Base-by-base conservation (phyloP, 805 yeast genomes). In the Tetrapisispora namnaoensis region DNA sequence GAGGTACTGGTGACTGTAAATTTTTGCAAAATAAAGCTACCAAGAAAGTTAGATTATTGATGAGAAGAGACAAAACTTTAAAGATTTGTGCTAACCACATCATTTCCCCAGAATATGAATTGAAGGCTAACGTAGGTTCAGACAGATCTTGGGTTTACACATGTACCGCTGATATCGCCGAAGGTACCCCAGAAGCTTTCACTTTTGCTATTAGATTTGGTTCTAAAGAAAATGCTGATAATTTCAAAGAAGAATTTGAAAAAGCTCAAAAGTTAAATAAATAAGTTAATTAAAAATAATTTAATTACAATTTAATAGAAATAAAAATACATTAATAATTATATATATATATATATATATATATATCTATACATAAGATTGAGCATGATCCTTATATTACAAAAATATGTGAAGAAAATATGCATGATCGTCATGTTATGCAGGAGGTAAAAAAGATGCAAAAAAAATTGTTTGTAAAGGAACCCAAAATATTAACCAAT, bases 1-100 rank as follows among this genome's bases (percentile, higher is more conserved):
- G 99, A 76, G 99, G 99, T 61, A 88, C 96, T 35, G 99, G 99
- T 64, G 99, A 93, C 65, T 96, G 89, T 61, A 88, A 93, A 72
- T 87, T 93, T 71, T 80, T 93, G 67, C 77, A 91, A 74, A 96
- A 91, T 75, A 89, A 88, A 70, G 72, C 72, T 53, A 74, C 87
- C 51, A 77, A 79, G 51, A 90, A 88, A 73, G 87, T 86, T 55
- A 84, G 99, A 75, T 71, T 93, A 57, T 76, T 93, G 66, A 93
- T 93, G 99, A 88, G 99, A 80, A 88, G 99, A 76, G 99, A 93
- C 75, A 91, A 91, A 77, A 93, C 98, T 49, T 79, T 93, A 67
- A 93, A 93, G 78, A 84, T 93, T 64, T 93, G 99, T 71, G 99
- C 99, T 60, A 93, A 93, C 76, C 99, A 93, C 72, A 80, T 80